Base-by-base conservation (phyloP, 352 stramenopile genomes). In the Sclerospora graminicola region DNA sequence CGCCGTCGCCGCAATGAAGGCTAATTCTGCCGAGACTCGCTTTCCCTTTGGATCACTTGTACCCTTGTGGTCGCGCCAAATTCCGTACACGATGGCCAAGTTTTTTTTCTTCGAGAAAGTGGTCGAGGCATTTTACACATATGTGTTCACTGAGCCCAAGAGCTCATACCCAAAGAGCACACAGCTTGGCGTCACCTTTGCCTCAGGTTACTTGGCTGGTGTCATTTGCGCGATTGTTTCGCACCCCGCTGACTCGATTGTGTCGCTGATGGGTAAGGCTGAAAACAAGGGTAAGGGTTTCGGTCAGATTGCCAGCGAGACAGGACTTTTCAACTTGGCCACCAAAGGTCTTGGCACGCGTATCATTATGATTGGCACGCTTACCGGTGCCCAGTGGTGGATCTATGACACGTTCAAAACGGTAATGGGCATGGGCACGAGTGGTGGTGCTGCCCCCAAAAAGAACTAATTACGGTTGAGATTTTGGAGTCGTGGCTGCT, bases 21-120 rank as follows among this genome's bases (percentile, higher is more conserved):
- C 73, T 28, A 89, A 89, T 72, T 72, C 84, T 16, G 88, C 69
- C 20, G 82, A 91, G 51, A 90, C 69, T 39, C 80, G 87, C 35
- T 97, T 95, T 67, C 86, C 86, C 9, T 96, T 96, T 61, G 88
- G 88, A 44, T 94, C 81, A 46, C 63, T 97, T 1, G 81, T 94
- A 36, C 89, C 89, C 8, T 64, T 92, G 51, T 92, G 80, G 80
- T 92, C 80, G 36, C 82, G 89, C 32, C 90, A 96, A 69, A 96
- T 97, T 62, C 96, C 96, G 50, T 99, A 99, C 92, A 99, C 96
- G 44, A 99, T 98, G 93, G 91, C 95, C 44, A 99, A 99, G 78
- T 99, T 99, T 64, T 97, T 97, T 51, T 97, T 98, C 63, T 97
- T 97, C 49, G 80, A 92, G 54, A 92, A 92, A 66, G 75, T 87